A percentile compares a stretch with the other conserved stretches of the same genome.
Conservation (phyloP, 306 rosid species). For the Herpetospermum pedunculosum region DNA sequence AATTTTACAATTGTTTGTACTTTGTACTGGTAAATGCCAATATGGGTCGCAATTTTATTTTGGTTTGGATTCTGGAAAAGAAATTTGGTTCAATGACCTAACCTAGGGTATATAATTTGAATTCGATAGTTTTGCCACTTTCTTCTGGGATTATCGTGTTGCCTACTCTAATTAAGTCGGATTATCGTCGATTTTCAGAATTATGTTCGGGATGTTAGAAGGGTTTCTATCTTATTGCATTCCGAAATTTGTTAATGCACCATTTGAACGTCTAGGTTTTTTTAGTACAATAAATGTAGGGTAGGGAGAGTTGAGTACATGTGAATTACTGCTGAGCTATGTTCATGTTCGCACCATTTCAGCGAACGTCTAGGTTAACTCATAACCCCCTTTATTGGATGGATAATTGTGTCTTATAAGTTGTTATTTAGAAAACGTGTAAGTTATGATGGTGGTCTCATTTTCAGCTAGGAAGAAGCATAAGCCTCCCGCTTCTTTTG, state of each 20-base stretch:
- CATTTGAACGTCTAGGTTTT: not conserved
- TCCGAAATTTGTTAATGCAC: not conserved
- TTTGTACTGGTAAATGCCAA: no score
- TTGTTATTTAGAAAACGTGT: not conserved
- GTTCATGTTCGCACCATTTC: no score
- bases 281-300: no score
- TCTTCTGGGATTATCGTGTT: not conserved
- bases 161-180: not conserved
- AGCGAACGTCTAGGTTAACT: not conserved
- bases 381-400: not conserved
- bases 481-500: not conserved
- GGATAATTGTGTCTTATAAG: not conserved
- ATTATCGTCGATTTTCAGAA: not conserved
- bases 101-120: not conserved
- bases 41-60: not conserved
- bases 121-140: not conserved
- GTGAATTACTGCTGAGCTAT: no score
- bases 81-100: not conserved
- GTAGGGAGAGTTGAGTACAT: no score
- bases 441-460: not conserved
- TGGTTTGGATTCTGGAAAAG: not conserved
- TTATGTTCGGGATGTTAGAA: not conserved
- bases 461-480: not conserved
- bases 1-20: not conserved
- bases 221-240: not conserved